phyloP scores from a whole-genome alignment of 2,329 filamentous ascomycete genomes.

The Ceratocystis harringtonii region DNA sequence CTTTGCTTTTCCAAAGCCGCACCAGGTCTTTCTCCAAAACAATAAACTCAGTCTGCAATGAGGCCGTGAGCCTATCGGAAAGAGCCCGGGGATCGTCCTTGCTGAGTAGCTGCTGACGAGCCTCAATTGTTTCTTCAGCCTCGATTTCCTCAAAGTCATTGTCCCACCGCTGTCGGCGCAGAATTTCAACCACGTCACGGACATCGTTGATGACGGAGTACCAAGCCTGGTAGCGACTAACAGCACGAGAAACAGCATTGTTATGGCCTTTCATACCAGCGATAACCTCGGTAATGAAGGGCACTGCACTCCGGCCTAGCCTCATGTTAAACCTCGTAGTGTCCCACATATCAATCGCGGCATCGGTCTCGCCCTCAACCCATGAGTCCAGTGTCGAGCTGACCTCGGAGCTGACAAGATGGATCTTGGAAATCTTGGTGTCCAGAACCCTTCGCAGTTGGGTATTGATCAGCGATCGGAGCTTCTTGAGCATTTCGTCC shows the following conservation, averaged over 20 bases:
- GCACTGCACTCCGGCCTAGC: constrained; percentile 46
- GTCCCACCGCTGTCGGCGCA: constrained; percentile 58
- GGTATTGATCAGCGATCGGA: constrained; percentile 54
- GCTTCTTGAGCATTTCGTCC: constrained; percentile 49
- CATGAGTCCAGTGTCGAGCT: constrained; percentile 45
- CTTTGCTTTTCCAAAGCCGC: constrained; percentile 33
- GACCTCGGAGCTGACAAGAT: constrained; percentile 49
- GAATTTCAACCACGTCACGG: constrained; percentile 44
- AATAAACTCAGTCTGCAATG: constrained; percentile 41
- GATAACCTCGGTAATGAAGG: constrained; percentile 55
- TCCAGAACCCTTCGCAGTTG: constrained; percentile 51
- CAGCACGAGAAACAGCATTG: constrained; percentile 45
- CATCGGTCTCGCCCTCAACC: constrained; percentile 37
- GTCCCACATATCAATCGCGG: constrained; percentile 51
- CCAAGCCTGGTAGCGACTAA: constrained; percentile 57
- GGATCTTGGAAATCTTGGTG: constrained; percentile 47
- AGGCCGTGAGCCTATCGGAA: constrained; percentile 41
- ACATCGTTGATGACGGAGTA: constrained; percentile 55
- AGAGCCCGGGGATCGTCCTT: constrained; percentile 55
- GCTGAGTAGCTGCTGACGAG: constrained; percentile 51
- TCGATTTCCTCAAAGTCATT: constrained; percentile 60
- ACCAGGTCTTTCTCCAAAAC: constrained; percentile 42
- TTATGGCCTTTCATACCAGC: constrained; percentile 59
- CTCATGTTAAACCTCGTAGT: constrained; percentile 42
- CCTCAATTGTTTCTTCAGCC: constrained; percentile 55